Evolutionary conservation across 2,329 filamentous ascomycete genomes (phyloP).

Genomic region (Talaromyces islandicus): DNA sequence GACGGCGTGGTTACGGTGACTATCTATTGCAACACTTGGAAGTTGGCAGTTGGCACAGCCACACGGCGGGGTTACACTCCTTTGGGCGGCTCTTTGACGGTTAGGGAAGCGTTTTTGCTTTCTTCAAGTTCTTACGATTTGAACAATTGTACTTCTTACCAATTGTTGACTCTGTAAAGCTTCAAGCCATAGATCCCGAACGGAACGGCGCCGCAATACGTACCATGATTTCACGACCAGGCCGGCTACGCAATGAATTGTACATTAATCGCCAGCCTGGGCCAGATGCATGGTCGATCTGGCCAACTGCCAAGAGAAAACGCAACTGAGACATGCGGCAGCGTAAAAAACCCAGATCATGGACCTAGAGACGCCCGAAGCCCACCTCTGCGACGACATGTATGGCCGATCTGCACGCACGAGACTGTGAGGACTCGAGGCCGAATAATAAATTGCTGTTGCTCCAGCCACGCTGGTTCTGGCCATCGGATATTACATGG

Average conservation of each 20-base stretch:
- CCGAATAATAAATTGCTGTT: neutral
- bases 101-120: neutral
- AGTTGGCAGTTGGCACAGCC: neutral
- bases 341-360: too few species aligned
- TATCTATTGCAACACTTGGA: neutral
- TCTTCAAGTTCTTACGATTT: neutral
- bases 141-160: neutral
- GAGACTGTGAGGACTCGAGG: neutral
- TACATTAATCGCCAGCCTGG: neutral
- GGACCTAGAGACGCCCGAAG: neutral
- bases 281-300: neutral
- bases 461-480: neutral
- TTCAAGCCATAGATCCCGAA: neutral
- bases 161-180: neutral
- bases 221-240: neutral
- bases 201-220: neutral
- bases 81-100: neutral
- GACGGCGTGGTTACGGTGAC: neutral
- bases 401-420: neutral
- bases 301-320: neutral
- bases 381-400: neutral
- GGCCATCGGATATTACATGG: neutral
- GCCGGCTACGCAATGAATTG: neutral
- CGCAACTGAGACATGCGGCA: neutral
- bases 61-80: neutral